Base-by-base conservation (phyloP, 306 rosid genomes). In the Pyrus pyrifolia region DNA sequence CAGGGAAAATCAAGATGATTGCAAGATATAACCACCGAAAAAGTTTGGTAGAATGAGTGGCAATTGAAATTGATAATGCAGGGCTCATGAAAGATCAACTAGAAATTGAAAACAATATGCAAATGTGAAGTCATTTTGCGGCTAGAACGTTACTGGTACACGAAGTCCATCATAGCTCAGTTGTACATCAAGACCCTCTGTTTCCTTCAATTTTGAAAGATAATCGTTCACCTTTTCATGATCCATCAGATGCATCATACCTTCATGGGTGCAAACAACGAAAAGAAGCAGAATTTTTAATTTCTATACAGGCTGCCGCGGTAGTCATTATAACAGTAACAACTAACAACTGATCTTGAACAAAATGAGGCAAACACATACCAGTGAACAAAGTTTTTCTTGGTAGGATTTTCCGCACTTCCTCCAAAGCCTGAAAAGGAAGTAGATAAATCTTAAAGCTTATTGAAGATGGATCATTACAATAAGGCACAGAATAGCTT, bases 231-330 rank as follows among this genome's bases (percentile, higher is more conserved):
- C 96, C 79, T 84, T 87, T 67, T 95, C 98, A 67, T 95, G 98
- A 83, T 92, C 97, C 98, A 92, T 92, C 80, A 89, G 76, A 85
- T 95, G 98, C 97, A 95, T 95, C 98, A 90, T 95, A 42, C 98
- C 98, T 95, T 82, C 76, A 84, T 35, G 68, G 84, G 81, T 46
- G 31, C 73, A 74, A 13, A 72, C 57, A 19, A 75, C 44, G 42
- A 73, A 72, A 69, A 52, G 59, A 38, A 10, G 30, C 64, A 68
- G 31, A 19, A 73, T 4, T 25, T 12, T 60, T 78, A 49, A 13
- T 19, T 63, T 49, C 35, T 31, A 51, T 67, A 70, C 60, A 22
- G 31, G 31, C 31, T 76, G 42, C 53, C 64, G 49, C 23, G 35
- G 58, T 44, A 27, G n/a, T 63, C 63, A 60, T 58, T 13, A 76